Percentiles rank a stretch among this genome's conserved stretches.
phyloP scores from a whole-genome alignment of 148 eudicot genomes.

The Chenopodium formosanum region DNA sequence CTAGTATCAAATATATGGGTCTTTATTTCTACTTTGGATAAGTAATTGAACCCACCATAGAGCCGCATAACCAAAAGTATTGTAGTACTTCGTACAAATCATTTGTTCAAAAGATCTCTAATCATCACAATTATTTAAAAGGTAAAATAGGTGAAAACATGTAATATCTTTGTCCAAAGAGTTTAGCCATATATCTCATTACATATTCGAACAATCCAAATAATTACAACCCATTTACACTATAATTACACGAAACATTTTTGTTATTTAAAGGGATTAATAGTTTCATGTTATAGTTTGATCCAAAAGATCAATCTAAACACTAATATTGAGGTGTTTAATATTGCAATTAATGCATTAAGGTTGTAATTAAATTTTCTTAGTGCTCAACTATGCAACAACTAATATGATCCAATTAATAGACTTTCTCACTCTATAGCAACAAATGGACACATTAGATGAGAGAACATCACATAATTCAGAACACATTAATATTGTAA shows the following conservation, averaged over 20 bases:
- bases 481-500: neutral
- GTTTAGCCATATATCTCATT: no score
- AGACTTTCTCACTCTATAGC: neutral
- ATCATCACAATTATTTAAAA: neutral
- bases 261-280: neutral
- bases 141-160: neutral
- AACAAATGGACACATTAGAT: neutral
- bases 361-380: neutral
- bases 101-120: neutral
- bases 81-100: neutral
- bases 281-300: neutral
- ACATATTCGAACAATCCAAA: no score
- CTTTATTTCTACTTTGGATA: neutral
- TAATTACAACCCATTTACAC: neutral
- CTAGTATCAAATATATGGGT: neutral
- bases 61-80: neutral
- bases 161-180: no score
- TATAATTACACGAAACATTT: neutral
- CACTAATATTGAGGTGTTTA: neutral
- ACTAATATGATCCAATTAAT: neutral
- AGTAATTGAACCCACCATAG: slow-evolving; percentile 2
- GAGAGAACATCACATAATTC: neutral
- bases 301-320: neutral
- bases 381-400: neutral
- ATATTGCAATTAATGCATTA: neutral